phyloP scores from a whole-genome alignment of 106 monocot species.

The Amphibolis antarctica region DNA sequence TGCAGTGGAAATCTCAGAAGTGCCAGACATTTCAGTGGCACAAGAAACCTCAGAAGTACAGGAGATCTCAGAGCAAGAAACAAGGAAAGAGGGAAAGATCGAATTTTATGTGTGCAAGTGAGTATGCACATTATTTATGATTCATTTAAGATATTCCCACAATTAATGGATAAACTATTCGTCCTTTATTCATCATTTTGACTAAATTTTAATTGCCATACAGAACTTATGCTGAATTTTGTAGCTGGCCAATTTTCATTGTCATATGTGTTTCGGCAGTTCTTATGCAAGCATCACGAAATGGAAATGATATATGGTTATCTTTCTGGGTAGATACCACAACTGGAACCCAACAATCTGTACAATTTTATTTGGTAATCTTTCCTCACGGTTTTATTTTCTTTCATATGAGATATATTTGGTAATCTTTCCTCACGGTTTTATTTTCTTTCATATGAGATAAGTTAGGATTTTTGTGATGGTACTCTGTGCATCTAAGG shows the following conservation, averaged over 20 bases:
- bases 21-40: too few species aligned
- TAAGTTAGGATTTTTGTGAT: too few species aligned
- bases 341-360: constrained; percentile 25
- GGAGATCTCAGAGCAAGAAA: constrained; percentile 30
- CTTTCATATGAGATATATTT: constrained; percentile 12
- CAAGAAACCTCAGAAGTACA: constrained; percentile 14
- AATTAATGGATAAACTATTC: background rate
- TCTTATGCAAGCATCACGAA: constrained; percentile 95
- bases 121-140: constrained; percentile 12
- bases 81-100: constrained; percentile 74
- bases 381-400: background rate
- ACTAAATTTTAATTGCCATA: background rate
- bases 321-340: constrained; percentile 88
- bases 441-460: background rate
- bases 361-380: constrained; percentile 76
- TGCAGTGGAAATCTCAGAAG: constrained; percentile 17
- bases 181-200: constrained; percentile 2
- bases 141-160: background rate
- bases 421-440: constrained; percentile 32
- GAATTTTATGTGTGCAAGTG: constrained; percentile 78
- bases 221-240: constrained; percentile 71
- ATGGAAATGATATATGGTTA: constrained; percentile 98
- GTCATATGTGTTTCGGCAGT: constrained; percentile 52
- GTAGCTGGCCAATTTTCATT: constrained; percentile 45
- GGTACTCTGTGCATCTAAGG: too few species aligned